Conservation (phyloP, 257 asterid species). For the Plantago elongata region DNA sequence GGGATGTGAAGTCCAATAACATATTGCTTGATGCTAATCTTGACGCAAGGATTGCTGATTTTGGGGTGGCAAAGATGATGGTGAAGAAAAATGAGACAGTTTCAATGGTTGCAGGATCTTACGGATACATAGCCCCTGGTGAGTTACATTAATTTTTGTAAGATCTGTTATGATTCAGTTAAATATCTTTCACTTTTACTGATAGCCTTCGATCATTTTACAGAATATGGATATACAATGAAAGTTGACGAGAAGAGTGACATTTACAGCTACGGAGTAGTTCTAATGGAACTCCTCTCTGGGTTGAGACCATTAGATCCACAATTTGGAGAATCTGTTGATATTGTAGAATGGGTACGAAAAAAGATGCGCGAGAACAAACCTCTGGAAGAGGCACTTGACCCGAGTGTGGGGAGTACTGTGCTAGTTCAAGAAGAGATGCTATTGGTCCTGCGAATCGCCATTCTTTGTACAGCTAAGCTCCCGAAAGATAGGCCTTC, state of each 20-base stretch:
- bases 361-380: conserved; percentile 25
- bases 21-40: conserved; percentile 56
- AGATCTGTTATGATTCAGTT: not conserved
- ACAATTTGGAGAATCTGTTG: conserved; percentile 41
- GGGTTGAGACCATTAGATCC: conserved; percentile 61
- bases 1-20: conserved; percentile 62
- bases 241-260: conserved; percentile 69
- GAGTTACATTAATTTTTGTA: conserved; percentile 10
- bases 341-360: conserved; percentile 37
- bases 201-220: conserved; percentile 5
- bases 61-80: conserved; percentile 60
- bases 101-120: conserved; percentile 74
- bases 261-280: conserved; percentile 74
- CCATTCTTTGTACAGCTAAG: conserved; percentile 43
- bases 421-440: conserved; percentile 43
- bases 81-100: conserved; percentile 55
- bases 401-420: conserved; percentile 27
- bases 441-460: conserved; percentile 34
- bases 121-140: conserved; percentile 83
- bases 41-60: conserved; percentile 64
- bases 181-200: not conserved
- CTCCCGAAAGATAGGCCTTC: conserved; percentile 44
- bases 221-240: conserved; percentile 66
- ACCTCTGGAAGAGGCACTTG: conserved; percentile 33
- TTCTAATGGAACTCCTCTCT: conserved; percentile 60